Percentiles rank a stretch among this genome's conserved stretches.
Conservation (phyloP, 495 filamentous ascomycete genomes). For the Echria macrotheca region DNA sequence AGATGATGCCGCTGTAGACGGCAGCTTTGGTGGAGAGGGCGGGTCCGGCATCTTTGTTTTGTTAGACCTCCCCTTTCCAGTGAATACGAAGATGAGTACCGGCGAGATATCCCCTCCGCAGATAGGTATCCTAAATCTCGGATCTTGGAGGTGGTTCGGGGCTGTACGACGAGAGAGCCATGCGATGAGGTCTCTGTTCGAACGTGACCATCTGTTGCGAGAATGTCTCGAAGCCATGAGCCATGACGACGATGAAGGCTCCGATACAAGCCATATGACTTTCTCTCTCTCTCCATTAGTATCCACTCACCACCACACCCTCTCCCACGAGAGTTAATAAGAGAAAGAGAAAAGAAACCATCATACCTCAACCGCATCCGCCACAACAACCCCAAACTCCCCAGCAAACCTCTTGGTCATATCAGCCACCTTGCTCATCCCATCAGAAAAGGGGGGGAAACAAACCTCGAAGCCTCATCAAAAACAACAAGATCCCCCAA, state of each 20-base stretch:
- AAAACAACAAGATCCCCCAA: constrained; percentile 35
- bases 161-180: constrained; percentile 4
- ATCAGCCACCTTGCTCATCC: too few species aligned
- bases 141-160: constrained; percentile 18
- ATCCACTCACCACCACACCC: too few species aligned
- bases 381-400: constrained; percentile 28
- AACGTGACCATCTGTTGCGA: constrained; percentile 35
- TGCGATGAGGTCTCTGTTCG: constrained; percentile 19
- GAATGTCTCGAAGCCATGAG: constrained; percentile 34
- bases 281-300: background rate
- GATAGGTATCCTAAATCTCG: constrained; percentile 30
- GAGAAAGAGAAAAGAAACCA: background rate
- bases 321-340: background rate
- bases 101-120: constrained; percentile 16
- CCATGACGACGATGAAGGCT: constrained; percentile 28
- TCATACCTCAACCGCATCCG: constrained; percentile 25
- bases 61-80: too few species aligned
- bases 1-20: constrained; percentile 35
- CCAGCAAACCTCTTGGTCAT: constrained; percentile 31
- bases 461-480: constrained; percentile 31
- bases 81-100: too few species aligned
- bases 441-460: too few species aligned
- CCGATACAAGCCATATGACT: constrained; percentile 34
- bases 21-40: constrained; percentile 33
- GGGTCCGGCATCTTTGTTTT: constrained; percentile 20